A percentile compares a stretch with the other conserved stretches of the same genome.
Evolutionary conservation across 495 filamentous ascomycete species (phyloP).

Genomic region (Penicillium lividum): DNA sequence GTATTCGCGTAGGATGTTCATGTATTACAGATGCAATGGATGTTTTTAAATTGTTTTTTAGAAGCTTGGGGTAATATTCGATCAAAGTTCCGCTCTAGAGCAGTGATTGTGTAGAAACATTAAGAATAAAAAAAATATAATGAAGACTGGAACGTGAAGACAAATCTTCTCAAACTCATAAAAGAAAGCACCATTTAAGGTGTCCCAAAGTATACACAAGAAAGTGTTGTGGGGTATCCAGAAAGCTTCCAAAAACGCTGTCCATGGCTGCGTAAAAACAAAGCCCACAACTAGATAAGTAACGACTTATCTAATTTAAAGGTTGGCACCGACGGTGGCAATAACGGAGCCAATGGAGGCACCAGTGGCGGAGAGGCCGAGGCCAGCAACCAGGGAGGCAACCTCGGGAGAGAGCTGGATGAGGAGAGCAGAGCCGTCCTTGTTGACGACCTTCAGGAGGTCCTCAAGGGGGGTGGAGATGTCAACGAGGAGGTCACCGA

Average conservation of each 20-base stretch:
- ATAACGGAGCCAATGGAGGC: slow-evolving; percentile 35
- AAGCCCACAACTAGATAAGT: slow-evolving; percentile 5
- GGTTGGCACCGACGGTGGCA: slow-evolving; percentile 36
- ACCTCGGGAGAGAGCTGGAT: slow-evolving; percentile 38
- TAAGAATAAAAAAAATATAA: slow-evolving; percentile 1
- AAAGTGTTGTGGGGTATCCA: slow-evolving; percentile 20
- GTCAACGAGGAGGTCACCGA: slow-evolving; percentile 43
- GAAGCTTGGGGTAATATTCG: neutral
- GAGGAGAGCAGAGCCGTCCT: slow-evolving; percentile 37
- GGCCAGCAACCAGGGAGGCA: slow-evolving; percentile 36
- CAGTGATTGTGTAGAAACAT: neutral
- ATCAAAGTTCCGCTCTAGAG: neutral
- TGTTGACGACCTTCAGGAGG: slow-evolving; percentile 35
- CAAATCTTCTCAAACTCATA: neutral
- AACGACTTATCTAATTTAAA: slow-evolving; percentile 27
- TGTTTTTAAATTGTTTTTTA: neutral
- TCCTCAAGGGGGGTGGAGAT: slow-evolving; percentile 30
- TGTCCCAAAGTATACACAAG: slow-evolving; percentile 23
- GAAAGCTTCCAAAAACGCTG: slow-evolving; percentile 23
- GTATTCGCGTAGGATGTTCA: too few species aligned
- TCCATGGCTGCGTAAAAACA: slow-evolving; percentile 27
- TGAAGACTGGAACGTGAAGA: neutral
- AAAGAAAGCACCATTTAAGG: slow-evolving; percentile 19
- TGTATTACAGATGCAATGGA: neutral
- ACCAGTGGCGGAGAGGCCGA: slow-evolving; percentile 40